Conservation (phyloP, 306 rosid species). For the Quercus gilva region DNA sequence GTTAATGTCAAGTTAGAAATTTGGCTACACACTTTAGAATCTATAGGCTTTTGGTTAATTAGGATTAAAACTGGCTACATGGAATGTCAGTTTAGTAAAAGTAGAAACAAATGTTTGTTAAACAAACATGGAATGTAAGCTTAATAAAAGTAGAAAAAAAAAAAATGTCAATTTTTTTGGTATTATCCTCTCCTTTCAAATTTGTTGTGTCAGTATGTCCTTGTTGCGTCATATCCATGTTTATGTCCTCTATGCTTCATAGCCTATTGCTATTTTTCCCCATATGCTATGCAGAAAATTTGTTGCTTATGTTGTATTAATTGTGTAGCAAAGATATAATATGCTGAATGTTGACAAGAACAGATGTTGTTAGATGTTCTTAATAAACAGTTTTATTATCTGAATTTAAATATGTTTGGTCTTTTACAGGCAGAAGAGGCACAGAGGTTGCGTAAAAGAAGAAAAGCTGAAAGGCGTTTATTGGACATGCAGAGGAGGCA, state of each 20-base stretch:
- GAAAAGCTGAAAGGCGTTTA: constrained; percentile 70
- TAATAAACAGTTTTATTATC: not conserved
- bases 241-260: not conserved
- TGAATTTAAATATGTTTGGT: not conserved
- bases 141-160: too few relatives aligned
- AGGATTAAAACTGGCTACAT: too few relatives aligned
- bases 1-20: too few relatives aligned
- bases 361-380: not conserved
- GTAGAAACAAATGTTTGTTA: too few relatives aligned
- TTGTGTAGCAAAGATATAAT: not conserved
- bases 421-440: constrained; percentile 80
- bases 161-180: too few relatives aligned
- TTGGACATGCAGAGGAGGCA: constrained; percentile 78
- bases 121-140: too few relatives aligned
- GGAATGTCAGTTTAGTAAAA: too few relatives aligned
- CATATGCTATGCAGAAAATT: not conserved
- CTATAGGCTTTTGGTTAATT: too few relatives aligned
- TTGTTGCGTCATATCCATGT: not conserved
- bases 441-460: constrained; percentile 78
- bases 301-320: not conserved
- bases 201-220: not conserved
- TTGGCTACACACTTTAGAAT: too few relatives aligned
- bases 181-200: not conserved
- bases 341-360: not conserved
- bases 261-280: not conserved